Percentiles rank a stretch among this genome's conserved stretches.
These are phyloP conservation scores for Letharia columbiana DNA, from an alignment of 495 filamentous ascomycete genomes.

Conservation along the genomic window DNA sequence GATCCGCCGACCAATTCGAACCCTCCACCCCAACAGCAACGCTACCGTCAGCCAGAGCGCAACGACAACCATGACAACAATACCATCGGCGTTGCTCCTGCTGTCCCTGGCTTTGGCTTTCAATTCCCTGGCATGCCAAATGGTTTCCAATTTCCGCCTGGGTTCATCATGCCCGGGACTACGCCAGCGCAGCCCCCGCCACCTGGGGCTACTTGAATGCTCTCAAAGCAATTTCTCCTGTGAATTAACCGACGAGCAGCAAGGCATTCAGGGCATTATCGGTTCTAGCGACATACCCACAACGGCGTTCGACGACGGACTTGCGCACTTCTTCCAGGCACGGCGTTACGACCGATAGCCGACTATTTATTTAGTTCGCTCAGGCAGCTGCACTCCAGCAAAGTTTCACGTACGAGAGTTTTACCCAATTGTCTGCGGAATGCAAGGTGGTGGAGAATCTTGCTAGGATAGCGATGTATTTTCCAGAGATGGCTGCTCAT, in stretches of 20 bases:
- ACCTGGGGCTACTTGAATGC: constrained; percentile 29
- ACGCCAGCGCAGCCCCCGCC: constrained; percentile 38
- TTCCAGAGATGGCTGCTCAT: not conserved
- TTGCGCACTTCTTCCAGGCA: constrained; percentile 2
- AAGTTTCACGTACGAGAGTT: not conserved
- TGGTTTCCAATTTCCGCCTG: constrained; percentile 62
- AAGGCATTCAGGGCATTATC: not conserved
- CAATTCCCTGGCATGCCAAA: constrained; percentile 52
- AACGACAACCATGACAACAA: constrained; percentile 37
- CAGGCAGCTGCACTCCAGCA: not conserved
- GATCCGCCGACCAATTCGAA: constrained; percentile 33
- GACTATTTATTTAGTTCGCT: not conserved
- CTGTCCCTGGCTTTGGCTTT: constrained; percentile 61
- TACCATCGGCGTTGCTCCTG: constrained; percentile 49
- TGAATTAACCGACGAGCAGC: not conserved
- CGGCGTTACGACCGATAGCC: not conserved
- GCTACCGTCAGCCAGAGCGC: constrained; percentile 37
- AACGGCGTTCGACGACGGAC: constrained; percentile 4
- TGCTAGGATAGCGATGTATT: not conserved
- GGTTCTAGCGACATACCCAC: constrained; percentile 7
- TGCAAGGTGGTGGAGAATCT: not conserved
- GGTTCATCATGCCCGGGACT: constrained; percentile 49
- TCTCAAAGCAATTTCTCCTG: not conserved
- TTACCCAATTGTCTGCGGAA: not conserved
- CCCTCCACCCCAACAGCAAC: constrained; percentile 31